A percentile compares a stretch with the other conserved stretches of the same genome.
phyloP scores from a whole-genome alignment of 106 monocot genomes.

The Triglochin maritima region DNA sequence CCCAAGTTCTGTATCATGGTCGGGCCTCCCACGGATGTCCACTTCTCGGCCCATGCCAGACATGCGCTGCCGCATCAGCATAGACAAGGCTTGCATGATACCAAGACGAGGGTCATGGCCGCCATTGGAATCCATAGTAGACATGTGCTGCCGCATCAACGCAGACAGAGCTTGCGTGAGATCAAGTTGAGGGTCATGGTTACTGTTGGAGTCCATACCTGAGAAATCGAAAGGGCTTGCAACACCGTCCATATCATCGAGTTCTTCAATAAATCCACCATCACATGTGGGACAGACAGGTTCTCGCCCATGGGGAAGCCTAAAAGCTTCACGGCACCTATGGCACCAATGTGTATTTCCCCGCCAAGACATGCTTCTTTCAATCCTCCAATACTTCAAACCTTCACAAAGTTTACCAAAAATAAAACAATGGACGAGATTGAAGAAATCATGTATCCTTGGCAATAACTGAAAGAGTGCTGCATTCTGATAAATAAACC shows the following conservation, averaged over 20 bases:
- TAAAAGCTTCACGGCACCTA: slow-evolving; percentile 40
- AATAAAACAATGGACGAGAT: too few relatives aligned
- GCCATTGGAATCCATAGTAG: background rate
- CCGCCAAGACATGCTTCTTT: slow-evolving; percentile 30
- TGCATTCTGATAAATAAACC: too few relatives aligned
- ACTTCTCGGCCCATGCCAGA: slow-evolving; percentile 10
- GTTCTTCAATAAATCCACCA: slow-evolving; percentile 55
- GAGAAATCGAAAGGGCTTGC: slow-evolving; percentile 29
- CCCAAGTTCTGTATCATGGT: slow-evolving; percentile 25
- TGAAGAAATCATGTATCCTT: too few relatives aligned
- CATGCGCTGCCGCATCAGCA: slow-evolving; percentile 12
- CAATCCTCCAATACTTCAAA: too few relatives aligned
- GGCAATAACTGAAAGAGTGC: too few relatives aligned
- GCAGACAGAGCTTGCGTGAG: slow-evolving; percentile 17
- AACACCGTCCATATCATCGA: slow-evolving; percentile 25
- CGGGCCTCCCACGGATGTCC: slow-evolving; percentile 20
- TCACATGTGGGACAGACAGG: slow-evolving; percentile 55
- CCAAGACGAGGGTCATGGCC: slow-evolving; percentile 2
- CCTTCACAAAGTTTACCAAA: too few relatives aligned
- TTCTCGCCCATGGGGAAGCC: slow-evolving; percentile 25
- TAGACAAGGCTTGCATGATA: slow-evolving; percentile 15
- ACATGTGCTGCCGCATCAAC: slow-evolving; percentile 10
- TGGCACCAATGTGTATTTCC: slow-evolving; percentile 66
- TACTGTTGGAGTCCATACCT: slow-evolving; percentile 9
- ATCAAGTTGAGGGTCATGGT: background rate